Percentiles rank a stretch among this genome's conserved stretches.
Conservation (phyloP, 2,329 filamentous ascomycete species). For the Zymoseptoria crescenta region DNA sequence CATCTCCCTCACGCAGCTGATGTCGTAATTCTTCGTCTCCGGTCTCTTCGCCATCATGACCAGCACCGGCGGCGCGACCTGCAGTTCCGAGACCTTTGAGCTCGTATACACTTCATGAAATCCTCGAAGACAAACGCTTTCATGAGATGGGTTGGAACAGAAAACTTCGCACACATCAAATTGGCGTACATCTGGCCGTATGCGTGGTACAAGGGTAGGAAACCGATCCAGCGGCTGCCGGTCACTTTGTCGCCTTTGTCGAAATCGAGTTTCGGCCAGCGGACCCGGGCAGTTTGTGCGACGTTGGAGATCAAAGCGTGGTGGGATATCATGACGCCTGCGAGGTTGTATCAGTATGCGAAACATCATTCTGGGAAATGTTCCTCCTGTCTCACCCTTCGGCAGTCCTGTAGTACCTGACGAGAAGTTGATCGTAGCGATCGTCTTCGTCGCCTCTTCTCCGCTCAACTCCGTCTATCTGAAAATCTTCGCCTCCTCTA, state of each 20-base stretch:
- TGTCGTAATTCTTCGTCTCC: conserved; percentile 35
- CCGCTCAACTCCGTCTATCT: conserved; percentile 49
- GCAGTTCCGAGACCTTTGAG: conserved; percentile 33
- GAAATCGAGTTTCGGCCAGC: conserved; percentile 24
- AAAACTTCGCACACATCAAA: conserved; percentile 38
- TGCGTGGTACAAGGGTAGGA: conserved; percentile 36
- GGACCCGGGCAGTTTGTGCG: conserved; percentile 37
- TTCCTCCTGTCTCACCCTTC: conserved; percentile 54
- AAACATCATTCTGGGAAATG: conserved; percentile 25
- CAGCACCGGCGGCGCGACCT: conserved; percentile 37
- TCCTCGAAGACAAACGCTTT: conserved; percentile 34
- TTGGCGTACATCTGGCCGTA: conserved; percentile 42
- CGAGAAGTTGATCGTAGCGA: conserved; percentile 68
- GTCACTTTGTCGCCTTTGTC: conserved; percentile 19
- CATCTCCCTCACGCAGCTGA: conserved; percentile 34
- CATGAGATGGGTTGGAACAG: conserved; percentile 39
- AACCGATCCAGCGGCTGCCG: conserved; percentile 43
- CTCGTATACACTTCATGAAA: conserved; percentile 33
- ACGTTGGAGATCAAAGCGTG: conserved; percentile 28
- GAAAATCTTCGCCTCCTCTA: conserved; percentile 33
- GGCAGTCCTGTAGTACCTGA: conserved; percentile 75
- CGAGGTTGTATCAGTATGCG: conserved; percentile 30
- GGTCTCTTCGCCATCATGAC: conserved; percentile 39
- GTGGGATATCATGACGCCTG: conserved; percentile 29
- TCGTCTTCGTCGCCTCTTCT: conserved; percentile 38